Percentiles rank a stretch among this genome's conserved stretches.
Evolutionary conservation across 305 asterid genomes (phyloP).

Genomic region (Solanum hybrid): DNA sequence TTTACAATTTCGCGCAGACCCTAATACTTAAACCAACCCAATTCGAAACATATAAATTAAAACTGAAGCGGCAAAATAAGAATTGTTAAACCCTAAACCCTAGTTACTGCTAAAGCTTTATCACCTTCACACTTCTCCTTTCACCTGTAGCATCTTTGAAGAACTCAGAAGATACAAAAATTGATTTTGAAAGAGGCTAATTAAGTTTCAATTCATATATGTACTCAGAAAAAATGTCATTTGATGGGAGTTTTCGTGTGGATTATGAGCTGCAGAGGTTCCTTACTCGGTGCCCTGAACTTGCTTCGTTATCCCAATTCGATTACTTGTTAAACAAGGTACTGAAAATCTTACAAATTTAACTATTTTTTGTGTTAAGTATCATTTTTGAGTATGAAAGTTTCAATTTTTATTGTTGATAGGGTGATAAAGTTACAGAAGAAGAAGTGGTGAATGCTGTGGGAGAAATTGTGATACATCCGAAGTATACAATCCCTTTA

Average conservation of each 20-base stretch:
- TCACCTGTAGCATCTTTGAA: neutral
- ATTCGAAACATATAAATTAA: too few species aligned
- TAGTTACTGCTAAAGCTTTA: neutral
- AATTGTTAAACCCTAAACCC: conserved; percentile 6
- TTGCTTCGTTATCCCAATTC: conserved; percentile 35
- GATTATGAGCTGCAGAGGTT: conserved; percentile 57
- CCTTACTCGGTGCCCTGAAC: conserved; percentile 53
- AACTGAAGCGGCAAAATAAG: neutral
- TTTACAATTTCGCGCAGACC: too few species aligned
- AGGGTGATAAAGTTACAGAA: conserved; percentile 59
- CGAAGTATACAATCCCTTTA: conserved; percentile 67
- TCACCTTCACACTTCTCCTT: neutral
- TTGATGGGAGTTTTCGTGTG: conserved; percentile 61
- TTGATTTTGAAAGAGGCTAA: neutral
- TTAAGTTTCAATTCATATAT: neutral
- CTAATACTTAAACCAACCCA: too few species aligned
- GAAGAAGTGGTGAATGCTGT: conserved; percentile 60
- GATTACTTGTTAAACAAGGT: conserved; percentile 54
- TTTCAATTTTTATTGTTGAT: neutral
- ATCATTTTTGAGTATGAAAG: neutral
- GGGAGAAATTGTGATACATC: conserved; percentile 69
- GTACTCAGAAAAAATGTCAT: conserved; percentile 23
- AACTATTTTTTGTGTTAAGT: neutral
- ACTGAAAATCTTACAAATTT: neutral
- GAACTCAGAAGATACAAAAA: neutral